Percentiles rank a stretch among this genome's conserved stretches.
phyloP scores from a whole-genome alignment of 140 eudicot genomes.

The Bidens hawaiensis region DNA sequence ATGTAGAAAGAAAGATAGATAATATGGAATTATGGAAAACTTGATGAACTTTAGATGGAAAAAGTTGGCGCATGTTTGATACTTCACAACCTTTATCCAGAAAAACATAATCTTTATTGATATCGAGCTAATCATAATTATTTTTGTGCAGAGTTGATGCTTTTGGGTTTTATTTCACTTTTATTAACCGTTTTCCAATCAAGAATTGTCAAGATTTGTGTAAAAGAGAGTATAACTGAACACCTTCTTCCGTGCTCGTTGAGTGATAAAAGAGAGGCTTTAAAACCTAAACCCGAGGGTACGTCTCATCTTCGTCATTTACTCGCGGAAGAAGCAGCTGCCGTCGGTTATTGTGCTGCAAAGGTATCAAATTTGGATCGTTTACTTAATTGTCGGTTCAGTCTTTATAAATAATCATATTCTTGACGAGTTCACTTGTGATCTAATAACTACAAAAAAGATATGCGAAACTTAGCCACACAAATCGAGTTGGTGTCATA shows the following conservation, averaged over 20 bases:
- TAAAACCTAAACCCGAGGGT: constrained; percentile 4
- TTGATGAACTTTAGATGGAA: neutral
- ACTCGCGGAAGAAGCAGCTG: constrained; percentile 41
- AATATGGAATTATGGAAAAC: neutral
- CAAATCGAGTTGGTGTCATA: neutral
- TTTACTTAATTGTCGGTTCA: neutral
- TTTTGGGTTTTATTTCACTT: constrained; percentile 88
- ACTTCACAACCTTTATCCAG: neutral
- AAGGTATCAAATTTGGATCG: constrained; percentile 28
- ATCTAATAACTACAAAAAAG: neutral
- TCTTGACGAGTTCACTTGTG: neutral
- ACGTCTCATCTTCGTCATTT: constrained; percentile 43
- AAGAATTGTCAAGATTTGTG: constrained; percentile 53
- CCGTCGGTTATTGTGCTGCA: constrained; percentile 34
- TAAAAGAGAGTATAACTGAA: constrained; percentile 32
- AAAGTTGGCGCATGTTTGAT: neutral
- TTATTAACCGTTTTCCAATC: constrained; percentile 72
- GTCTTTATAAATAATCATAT: neutral
- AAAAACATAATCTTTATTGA: neutral
- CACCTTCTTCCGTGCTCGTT: constrained; percentile 43
- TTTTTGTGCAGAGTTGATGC: constrained; percentile 79
- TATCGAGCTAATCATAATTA: neutral
- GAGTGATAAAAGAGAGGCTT: constrained; percentile 9
- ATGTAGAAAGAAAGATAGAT: neutral
- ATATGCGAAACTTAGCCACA: neutral